Base-by-base conservation (phyloP, 192 early-diverging fungal genomes). In the Coemansia guatemalensis region DNA sequence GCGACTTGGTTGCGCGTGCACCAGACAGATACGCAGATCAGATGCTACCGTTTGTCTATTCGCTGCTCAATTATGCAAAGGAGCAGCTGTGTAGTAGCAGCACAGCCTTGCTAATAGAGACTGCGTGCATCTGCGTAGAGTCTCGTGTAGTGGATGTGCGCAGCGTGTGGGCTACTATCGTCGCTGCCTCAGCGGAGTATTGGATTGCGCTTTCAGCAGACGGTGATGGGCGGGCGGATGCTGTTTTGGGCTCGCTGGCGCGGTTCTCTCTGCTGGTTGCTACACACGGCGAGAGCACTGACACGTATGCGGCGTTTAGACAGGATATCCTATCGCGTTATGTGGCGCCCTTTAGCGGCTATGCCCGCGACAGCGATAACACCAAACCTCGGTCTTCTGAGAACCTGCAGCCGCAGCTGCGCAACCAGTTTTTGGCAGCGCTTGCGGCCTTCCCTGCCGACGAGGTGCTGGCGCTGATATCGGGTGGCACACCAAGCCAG, bases 11-110 rank as follows among this genome's bases (percentile, higher is more conserved):
- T 8, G 22, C n/a, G 27, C n/a, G 27, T 22, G 67, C 60, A 24
- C 50, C 73, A 4, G 67, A 62, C 18, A 32, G 62, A 53, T 75
- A 69, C 54, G 67, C 73, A 11, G 73, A 75, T 22, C 58, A 75
- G 41, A 20, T 75, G 21, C 44, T 75, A 22, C 73, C 73, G 8
- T 20, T 75, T 14, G 66, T 65, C 14, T 69, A 53, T 29, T 54
- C 73, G 18, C 54, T 75, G 39, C 55, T 75, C 24, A 60, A 49
- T 8, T 75, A 65, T 53, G 71, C 71, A 0, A 49, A 17, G 2
- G 48, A 56, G 5, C 29, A 48, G 11, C 48, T 75, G 33, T 54
- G 53, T n/a, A 51, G 47, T 4, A 58, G 58, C 53, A 62, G 62
- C 24, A 57, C 53, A 1, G 73, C 73, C 8, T 22, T 75, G 12